Evolutionary conservation across 805 yeast genomes (phyloP).

Genomic region (Naumovozyma dairenensis): DNA sequence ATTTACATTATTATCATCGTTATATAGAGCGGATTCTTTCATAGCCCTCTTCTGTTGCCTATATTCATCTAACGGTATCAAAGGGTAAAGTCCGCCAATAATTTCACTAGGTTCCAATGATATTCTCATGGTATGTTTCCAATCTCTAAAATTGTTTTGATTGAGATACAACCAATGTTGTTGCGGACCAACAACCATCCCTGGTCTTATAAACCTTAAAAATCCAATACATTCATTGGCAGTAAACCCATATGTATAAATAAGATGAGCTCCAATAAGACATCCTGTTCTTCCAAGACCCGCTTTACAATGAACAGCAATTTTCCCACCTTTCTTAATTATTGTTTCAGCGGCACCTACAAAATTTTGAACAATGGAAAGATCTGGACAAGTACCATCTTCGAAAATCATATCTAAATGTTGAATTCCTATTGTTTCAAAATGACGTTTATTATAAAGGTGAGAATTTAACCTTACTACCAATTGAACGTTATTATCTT

Average conservation of each 20-base stretch:
- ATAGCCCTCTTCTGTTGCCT: constrained; percentile 38
- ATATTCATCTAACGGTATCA: constrained; percentile 51
- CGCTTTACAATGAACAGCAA: constrained; percentile 98
- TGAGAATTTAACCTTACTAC: constrained; percentile 93
- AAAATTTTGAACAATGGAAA: constrained; percentile 83
- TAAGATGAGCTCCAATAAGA: constrained; percentile 90
- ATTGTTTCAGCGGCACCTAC: constrained; percentile 90
- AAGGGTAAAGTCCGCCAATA: constrained; percentile 56
- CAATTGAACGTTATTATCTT: constrained; percentile 60
- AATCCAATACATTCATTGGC: constrained; percentile 93
- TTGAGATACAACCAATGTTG: constrained; percentile 96
- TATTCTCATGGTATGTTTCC: constrained; percentile 84
- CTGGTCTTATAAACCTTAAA: constrained; percentile 92
- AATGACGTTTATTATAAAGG: constrained; percentile 73
- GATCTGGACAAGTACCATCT: constrained; percentile 96
- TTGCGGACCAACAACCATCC: constrained; percentile 99
- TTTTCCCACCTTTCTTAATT: constrained; percentile 73
- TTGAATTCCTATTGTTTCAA: constrained; percentile 68
- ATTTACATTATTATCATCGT: not conserved
- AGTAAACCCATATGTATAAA: constrained; percentile 91
- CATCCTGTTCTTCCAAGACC: constrained; percentile 97
- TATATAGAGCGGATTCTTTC: constrained; percentile 18
- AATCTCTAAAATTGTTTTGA: constrained; percentile 88
- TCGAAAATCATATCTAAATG: constrained; percentile 94
- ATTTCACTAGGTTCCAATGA: constrained; percentile 56